Percentiles rank a stretch among this genome's conserved stretches.
Conservation (phyloP, 306 rosid species). For the Cucumis melo region DNA sequence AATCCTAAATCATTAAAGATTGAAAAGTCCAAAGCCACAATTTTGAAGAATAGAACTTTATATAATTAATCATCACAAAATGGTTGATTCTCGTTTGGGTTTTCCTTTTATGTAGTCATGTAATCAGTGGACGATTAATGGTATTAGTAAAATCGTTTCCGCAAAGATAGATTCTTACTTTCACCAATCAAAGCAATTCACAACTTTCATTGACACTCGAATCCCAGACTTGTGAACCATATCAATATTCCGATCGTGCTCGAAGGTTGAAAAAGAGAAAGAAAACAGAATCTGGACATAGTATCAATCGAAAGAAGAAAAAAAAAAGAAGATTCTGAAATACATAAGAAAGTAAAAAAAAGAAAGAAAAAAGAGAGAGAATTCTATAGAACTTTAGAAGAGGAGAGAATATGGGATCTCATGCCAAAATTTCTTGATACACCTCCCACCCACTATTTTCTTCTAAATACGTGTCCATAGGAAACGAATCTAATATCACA, state of each 20-base stretch:
- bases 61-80: no score
- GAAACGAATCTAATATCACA: constrained; percentile 1
- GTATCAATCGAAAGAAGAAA: neutral
- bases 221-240: neutral
- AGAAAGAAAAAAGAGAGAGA: neutral
- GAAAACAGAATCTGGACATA: neutral
- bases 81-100: no score
- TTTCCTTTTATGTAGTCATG: neutral
- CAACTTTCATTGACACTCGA: neutral
- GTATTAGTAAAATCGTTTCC: neutral
- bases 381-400: neutral
- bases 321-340: neutral
- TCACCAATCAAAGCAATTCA: neutral
- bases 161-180: neutral
- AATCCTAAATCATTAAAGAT: no score
- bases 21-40: no score
- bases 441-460: neutral
- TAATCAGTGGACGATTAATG: neutral
- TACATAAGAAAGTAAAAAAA: neutral
- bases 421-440: neutral
- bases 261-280: neutral
- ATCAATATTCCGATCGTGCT: neutral
- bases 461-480: constrained; percentile 18
- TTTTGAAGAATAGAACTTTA: no score
- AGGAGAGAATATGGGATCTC: constrained; percentile 1